phyloP scores from a whole-genome alignment of 2,329 filamentous ascomycete species.

The Aspergillus novofumigatus region DNA sequence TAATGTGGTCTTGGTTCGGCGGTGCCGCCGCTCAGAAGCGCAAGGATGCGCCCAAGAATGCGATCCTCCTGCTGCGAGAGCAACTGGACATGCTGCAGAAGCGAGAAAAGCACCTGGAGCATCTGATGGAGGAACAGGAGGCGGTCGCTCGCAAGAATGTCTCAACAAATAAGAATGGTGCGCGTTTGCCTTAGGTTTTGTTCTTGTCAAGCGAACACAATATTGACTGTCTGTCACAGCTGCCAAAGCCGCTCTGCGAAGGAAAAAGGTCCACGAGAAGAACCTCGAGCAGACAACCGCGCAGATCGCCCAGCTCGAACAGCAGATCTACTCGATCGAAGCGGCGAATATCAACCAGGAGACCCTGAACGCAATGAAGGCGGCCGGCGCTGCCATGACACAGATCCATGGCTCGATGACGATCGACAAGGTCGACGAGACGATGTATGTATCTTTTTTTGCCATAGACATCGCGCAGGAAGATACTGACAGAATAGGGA shows the following conservation, averaged over 20 bases:
- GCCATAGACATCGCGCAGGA: not conserved
- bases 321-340: constrained; percentile 95
- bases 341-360: constrained; percentile 98
- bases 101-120: constrained; percentile 84
- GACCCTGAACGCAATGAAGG: constrained; percentile 90
- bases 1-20: constrained; percentile 87
- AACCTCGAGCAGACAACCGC: constrained; percentile 84
- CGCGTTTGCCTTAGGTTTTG: not conserved
- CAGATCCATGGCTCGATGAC: constrained; percentile 86
- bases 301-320: constrained; percentile 88
- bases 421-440: constrained; percentile 89
- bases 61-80: constrained; percentile 79
- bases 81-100: constrained; percentile 98
- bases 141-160: constrained; percentile 84
- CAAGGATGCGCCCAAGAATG: constrained; percentile 95
- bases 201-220: not conserved
- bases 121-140: constrained; percentile 91
- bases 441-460: constrained; percentile 65
- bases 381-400: constrained; percentile 85
- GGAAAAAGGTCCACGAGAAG: constrained; percentile 93
- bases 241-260: constrained; percentile 81
- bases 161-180: constrained; percentile 85
- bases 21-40: constrained; percentile 75
- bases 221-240: constrained; percentile 47
- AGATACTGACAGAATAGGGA: constrained; percentile 59